Conservation (phyloP, 2,329 filamentous ascomycete species). For the Penicillium hesseltinei region DNA sequence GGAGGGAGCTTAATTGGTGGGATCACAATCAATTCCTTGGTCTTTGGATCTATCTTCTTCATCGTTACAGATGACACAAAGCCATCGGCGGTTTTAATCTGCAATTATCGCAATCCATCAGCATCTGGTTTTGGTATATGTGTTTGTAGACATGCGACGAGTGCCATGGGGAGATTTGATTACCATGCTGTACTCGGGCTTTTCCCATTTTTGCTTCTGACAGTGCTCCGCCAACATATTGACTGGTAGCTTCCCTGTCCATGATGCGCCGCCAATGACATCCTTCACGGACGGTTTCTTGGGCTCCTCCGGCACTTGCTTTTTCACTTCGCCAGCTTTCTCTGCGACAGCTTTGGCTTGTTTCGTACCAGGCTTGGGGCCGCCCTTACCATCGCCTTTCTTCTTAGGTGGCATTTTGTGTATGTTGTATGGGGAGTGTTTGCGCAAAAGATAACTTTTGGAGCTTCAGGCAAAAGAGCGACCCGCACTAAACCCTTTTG, state of each 20-base stretch:
- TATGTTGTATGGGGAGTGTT: neutral
- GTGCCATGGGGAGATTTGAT: neutral
- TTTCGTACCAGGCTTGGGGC: slow-evolving; percentile 42
- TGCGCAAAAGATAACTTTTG: slow-evolving; percentile 12
- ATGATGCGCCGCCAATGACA: slow-evolving; percentile 88
- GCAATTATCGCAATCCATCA: slow-evolving; percentile 15
- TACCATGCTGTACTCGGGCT: slow-evolving; percentile 84
- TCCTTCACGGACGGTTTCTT: slow-evolving; percentile 66
- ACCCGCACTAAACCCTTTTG: slow-evolving; percentile 34
- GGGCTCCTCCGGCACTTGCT: slow-evolving; percentile 41
- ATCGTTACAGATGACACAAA: slow-evolving; percentile 80
- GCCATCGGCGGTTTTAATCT: slow-evolving; percentile 68
- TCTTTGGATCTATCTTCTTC: slow-evolving; percentile 72
- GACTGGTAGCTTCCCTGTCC: slow-evolving; percentile 95
- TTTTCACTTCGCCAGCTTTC: slow-evolving; percentile 31
- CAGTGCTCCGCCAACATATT: slow-evolving; percentile 93
- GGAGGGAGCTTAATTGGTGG: slow-evolving; percentile 80
- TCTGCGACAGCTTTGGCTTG: slow-evolving; percentile 42
- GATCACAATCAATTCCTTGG: slow-evolving; percentile 69
- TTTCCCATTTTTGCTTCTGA: slow-evolving; percentile 93
- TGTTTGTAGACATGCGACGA: neutral
- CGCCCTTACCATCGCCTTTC: slow-evolving; percentile 40
- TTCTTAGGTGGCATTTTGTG: slow-evolving; percentile 43
- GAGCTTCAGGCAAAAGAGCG: slow-evolving; percentile 15
- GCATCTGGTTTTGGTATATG: slow-evolving; percentile 7